Evolutionary conservation across 148 eudicot species (phyloP), one percentile per base, ranked within the genome.

Genomic region (Cornus kousa): DNA sequence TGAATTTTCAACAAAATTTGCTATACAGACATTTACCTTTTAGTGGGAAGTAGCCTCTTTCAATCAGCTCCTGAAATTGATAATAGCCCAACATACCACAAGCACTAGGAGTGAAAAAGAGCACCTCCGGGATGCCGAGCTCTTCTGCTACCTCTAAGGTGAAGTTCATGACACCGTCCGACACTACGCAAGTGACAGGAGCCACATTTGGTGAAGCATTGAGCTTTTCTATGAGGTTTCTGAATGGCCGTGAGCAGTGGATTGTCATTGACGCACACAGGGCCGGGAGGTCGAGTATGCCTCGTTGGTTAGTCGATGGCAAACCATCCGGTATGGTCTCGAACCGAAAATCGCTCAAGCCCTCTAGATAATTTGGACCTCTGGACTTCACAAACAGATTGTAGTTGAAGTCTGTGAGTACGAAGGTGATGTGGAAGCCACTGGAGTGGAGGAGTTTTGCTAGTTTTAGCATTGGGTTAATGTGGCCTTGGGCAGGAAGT

Each of bases 371-470:
- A 11, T 46, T 19, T 14, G 73, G 13, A 13, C 74, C 80, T 4
- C 48, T 59, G 23, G 82, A 79, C 12, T 66, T 67, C 37, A 83
- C 11, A 24, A 83, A 71, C 1, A 73, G 74, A 1, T 70, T 50
- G 65, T 81, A 53, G 81, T 80, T 84, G 72, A 40, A 74, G 20
- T 79, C 79, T 14, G 83, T 77, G 77, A 80, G 70, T 17, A 84
- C 81, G 50, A 84, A 84, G 35, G 87, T 84, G 33, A 84, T 62
- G 39, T 81, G 24, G 46, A 84, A 80, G 70, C 87, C 81, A 62
- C 14, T 73, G 33, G 50, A 59, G 53, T 84, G 83, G 14, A 84
- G 80, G 20, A 84, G 81, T 20, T 68, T 67, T 13, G 87, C 83
- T 20, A 80, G 81, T 74, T 78, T 80, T 5, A 84, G 65, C 82